Conservation (phyloP, 129 eudicot species). For the Smallanthus sonchifolius region DNA sequence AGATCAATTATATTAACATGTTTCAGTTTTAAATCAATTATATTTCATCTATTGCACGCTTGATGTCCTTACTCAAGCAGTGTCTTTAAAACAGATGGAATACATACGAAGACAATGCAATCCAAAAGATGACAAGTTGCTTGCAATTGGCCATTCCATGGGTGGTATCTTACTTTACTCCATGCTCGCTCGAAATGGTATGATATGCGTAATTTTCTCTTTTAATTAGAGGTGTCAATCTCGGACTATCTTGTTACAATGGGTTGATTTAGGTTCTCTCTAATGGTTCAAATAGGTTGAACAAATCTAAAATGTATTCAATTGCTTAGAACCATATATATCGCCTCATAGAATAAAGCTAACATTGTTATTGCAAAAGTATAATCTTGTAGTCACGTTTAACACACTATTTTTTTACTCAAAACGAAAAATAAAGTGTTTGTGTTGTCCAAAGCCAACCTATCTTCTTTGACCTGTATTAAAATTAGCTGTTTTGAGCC, state of each 20-base stretch:
- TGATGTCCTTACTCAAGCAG: not conserved
- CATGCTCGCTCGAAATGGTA: constrained; percentile 60
- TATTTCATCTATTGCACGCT: not conserved
- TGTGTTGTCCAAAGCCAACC: not conserved
- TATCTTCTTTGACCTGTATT: not conserved
- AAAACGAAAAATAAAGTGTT: not conserved
- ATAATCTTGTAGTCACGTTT: not conserved
- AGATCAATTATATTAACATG: constrained; percentile 1
- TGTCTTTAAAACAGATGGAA: constrained; percentile 52
- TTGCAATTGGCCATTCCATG: constrained; percentile 87
- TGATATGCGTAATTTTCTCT: not conserved
- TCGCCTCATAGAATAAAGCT: not conserved
- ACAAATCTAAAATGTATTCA: not conserved
- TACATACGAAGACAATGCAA: constrained; percentile 51
- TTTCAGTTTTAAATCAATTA: not conserved
- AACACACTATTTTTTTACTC: not conserved
- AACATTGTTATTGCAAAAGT: not conserved
- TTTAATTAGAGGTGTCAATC: not conserved
- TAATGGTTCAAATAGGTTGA: not conserved
- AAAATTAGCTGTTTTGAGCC: not conserved
- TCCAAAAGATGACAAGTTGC: constrained; percentile 71
- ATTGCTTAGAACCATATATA: not conserved
- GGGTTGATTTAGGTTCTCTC: not conserved
- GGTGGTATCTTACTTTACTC: constrained; percentile 81
- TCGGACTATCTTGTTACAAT: not conserved